Conservation (phyloP, 2,329 filamentous ascomycete genomes). For the Alternaria consortialis region DNA sequence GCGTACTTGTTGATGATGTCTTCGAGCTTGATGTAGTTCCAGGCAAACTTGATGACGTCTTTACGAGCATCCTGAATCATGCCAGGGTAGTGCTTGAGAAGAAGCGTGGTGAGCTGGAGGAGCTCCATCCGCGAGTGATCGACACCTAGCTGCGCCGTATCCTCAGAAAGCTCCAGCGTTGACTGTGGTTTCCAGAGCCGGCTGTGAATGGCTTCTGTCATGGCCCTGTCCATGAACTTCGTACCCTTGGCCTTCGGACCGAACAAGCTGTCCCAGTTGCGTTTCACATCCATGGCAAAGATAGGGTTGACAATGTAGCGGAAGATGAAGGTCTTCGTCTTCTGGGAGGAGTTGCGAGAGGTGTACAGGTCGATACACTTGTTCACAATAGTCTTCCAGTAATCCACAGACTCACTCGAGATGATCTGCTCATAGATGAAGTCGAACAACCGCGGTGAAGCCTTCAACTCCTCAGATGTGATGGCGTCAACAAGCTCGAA, state of each 20-base stretch:
- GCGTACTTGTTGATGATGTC: conserved; percentile 99
- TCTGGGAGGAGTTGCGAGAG: conserved; percentile 79
- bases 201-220: conserved; percentile 89
- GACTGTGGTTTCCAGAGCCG: conserved; percentile 91
- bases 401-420: conserved; percentile 82
- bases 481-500: conserved; percentile 86
- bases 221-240: conserved; percentile 81
- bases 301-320: conserved; percentile 95
- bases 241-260: conserved; percentile 65
- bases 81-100: conserved; percentile 92
- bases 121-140: conserved; percentile 97
- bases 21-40: conserved; percentile 95
- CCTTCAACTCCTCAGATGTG: conserved; percentile 82
- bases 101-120: conserved; percentile 89
- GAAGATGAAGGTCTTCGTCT: conserved; percentile 90
- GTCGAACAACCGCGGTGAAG: conserved; percentile 76
- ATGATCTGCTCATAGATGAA: conserved; percentile 90
- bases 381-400: conserved; percentile 82
- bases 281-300: conserved; percentile 93
- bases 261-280: conserved; percentile 70
- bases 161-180: conserved; percentile 81
- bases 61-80: conserved; percentile 92
- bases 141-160: conserved; percentile 82
- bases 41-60: conserved; percentile 98
- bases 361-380: conserved; percentile 90